Evolutionary conservation across 2,329 filamentous ascomycete species (phyloP).

Genomic region (Xylaria sp.): DNA sequence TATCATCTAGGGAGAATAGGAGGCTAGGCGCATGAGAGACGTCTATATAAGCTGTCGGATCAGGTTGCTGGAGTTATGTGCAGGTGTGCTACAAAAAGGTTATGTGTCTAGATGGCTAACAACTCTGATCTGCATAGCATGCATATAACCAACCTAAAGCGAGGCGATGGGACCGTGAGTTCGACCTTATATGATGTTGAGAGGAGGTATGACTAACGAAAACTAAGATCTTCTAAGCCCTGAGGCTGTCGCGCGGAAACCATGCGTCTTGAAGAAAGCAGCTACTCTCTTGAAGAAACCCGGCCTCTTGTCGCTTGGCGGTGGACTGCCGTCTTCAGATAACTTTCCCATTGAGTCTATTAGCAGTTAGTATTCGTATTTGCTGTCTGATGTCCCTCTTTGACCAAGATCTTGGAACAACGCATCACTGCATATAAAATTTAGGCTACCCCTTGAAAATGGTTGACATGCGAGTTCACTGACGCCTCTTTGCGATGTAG

Average conservation of each 20-base stretch:
- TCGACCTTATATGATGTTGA: not conserved
- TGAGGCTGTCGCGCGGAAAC: conserved; percentile 70
- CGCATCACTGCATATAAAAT: not conserved
- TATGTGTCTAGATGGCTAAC: conserved; percentile 35
- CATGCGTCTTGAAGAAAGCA: conserved; percentile 82
- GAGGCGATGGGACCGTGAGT: conserved; percentile 85
- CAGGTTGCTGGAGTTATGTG: conserved; percentile 13
- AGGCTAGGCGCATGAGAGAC: too few species aligned
- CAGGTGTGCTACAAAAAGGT: not conserved
- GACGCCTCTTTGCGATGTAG: conserved; percentile 20
- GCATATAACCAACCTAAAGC: conserved; percentile 75
- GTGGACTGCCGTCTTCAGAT: conserved; percentile 86
- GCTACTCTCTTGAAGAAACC: conserved; percentile 82
- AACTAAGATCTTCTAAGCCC: conserved; percentile 64
- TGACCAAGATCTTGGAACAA: not conserved
- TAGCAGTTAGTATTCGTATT: conserved; percentile 49
- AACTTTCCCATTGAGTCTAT: conserved; percentile 93
- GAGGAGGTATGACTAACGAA: conserved; percentile 22
- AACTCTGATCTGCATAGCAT: conserved; percentile 48
- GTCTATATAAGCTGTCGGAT: not conserved
- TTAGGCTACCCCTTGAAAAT: not conserved
- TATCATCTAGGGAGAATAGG: not conserved
- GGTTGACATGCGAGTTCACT: not conserved
- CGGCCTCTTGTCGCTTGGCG: conserved; percentile 89
- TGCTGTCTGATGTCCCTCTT: not conserved